Evolutionary conservation across 768 basidiomycete genomes (phyloP), one percentile per base, ranked within the genome.

Genomic region (Tricholoma bakamatsutake): DNA sequence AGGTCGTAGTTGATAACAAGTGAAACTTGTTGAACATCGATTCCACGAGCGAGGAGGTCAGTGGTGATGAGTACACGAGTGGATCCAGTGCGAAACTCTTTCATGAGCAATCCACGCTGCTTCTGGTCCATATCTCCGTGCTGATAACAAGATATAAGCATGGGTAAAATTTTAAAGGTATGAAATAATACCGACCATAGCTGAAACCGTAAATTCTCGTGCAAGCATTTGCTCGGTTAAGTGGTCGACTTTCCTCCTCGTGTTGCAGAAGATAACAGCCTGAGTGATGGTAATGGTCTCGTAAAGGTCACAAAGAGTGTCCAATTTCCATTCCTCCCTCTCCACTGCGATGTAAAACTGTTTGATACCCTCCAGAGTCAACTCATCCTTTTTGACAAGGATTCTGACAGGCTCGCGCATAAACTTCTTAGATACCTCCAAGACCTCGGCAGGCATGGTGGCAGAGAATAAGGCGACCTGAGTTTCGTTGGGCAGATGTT

Each of bases 191-290:
- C 86, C 63, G 53, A 91, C 93, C 91, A 97, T 96, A 59, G 93
- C 93, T 57, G 92, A 93, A 45, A 98, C 96, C 57, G 97, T 98
- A 73, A 98, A 99, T 74, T 99, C 94, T 60, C 94, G 83, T 35
- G 80, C 81, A 73, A 90, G 91, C 87, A 99, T 93, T 81, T 97
- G 95, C 74, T 98, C 93, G 18, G 96, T 98, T 68, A 99, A 75
- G 93, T 93, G 94, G 76, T 99, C 96, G 62, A 99, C 93, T 84
- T 99, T 99, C 78, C 96, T 82, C 68, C 93, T 82, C 50, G 96
- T 98, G 80, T 98, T 98, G 80, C 96, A 98, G 83, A 99, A 99
- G 74, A 99, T 98, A 76, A 98, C 96, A 54, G 96, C 94, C 72
- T 98, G 96, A 42, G 96, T 98, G 76, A 99, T 98, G 66, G 96